phyloP scores from a whole-genome alignment of 2,329 filamentous ascomycete species.

The Xylariaceae sp. region DNA sequence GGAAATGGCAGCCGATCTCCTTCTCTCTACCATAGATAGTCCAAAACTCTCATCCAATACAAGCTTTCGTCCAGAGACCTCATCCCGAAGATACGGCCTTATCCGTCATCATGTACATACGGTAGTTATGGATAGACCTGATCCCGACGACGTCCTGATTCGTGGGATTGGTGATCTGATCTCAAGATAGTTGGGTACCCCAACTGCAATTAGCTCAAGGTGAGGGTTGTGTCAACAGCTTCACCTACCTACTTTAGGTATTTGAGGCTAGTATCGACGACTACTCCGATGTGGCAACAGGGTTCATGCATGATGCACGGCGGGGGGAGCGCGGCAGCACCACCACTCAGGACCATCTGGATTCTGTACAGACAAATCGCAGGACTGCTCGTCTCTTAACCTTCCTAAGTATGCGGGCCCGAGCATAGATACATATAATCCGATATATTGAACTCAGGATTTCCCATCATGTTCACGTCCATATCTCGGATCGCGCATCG shows the following conservation, averaged over 20 bases:
- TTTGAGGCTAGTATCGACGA: constrained; percentile 9
- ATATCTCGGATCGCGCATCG: constrained; percentile 33
- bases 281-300: constrained; percentile 22
- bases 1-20: too few relatives aligned
- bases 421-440: too few relatives aligned
- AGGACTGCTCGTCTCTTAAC: too few relatives aligned
- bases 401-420: too few relatives aligned
- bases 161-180: constrained; percentile 17
- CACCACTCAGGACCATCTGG: constrained; percentile 11
- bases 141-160: constrained; percentile 7
- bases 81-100: background rate
- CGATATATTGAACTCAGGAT: too few relatives aligned
- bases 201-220: constrained; percentile 19
- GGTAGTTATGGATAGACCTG: background rate
- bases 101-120: too few relatives aligned
- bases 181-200: constrained; percentile 2
- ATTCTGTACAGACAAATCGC: too few relatives aligned
- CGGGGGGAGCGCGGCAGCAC: constrained; percentile 26
- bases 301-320: constrained; percentile 25
- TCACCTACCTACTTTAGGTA: constrained; percentile 26
- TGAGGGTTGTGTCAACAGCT: constrained; percentile 17
- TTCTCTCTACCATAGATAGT: too few relatives aligned
- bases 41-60: too few relatives aligned
- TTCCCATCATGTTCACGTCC: too few relatives aligned
- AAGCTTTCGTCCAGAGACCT: background rate